Conservation (phyloP, 2,329 filamentous ascomycete genomes). For the Ambrosiella xylebori region DNA sequence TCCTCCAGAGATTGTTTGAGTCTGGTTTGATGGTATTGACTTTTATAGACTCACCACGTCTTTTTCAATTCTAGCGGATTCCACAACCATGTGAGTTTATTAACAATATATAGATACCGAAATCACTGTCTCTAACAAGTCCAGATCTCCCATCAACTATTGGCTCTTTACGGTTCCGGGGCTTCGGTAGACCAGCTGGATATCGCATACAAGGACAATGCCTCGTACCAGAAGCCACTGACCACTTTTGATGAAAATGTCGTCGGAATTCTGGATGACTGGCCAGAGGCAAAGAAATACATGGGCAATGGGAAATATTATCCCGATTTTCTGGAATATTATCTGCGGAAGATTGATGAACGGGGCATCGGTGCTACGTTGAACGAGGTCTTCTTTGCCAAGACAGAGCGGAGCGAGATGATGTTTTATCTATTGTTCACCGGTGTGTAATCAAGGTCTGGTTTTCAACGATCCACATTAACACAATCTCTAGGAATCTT, state of each 20-base stretch:
- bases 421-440: slow-evolving; percentile 52
- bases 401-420: slow-evolving; percentile 46
- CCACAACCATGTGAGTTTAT: slow-evolving; percentile 55
- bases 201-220: slow-evolving; percentile 46
- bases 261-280: slow-evolving; percentile 39
- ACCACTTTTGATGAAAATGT: slow-evolving; percentile 30
- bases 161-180: slow-evolving; percentile 60
- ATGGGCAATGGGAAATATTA: slow-evolving; percentile 50
- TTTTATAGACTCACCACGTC: slow-evolving; percentile 43
- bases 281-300: slow-evolving; percentile 34
- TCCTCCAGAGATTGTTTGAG: not conserved
- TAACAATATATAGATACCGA: not conserved
- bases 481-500: slow-evolving; percentile 37
- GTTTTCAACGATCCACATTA: not conserved
- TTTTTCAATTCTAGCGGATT: slow-evolving; percentile 63
- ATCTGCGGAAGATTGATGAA: slow-evolving; percentile 51
- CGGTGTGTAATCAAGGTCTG: slow-evolving; percentile 24
- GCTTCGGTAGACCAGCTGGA: slow-evolving; percentile 43
- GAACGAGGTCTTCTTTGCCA: slow-evolving; percentile 50
- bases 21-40: not conserved
- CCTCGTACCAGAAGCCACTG: slow-evolving; percentile 44
- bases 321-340: slow-evolving; percentile 59
- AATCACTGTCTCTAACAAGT: slow-evolving; percentile 10
- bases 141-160: slow-evolving; percentile 53
- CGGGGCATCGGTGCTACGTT: slow-evolving; percentile 44